Evolutionary conservation across 345 rosid species (phyloP), one percentile per base, ranked within the genome.

Genomic region (Ceriops tagal): DNA sequence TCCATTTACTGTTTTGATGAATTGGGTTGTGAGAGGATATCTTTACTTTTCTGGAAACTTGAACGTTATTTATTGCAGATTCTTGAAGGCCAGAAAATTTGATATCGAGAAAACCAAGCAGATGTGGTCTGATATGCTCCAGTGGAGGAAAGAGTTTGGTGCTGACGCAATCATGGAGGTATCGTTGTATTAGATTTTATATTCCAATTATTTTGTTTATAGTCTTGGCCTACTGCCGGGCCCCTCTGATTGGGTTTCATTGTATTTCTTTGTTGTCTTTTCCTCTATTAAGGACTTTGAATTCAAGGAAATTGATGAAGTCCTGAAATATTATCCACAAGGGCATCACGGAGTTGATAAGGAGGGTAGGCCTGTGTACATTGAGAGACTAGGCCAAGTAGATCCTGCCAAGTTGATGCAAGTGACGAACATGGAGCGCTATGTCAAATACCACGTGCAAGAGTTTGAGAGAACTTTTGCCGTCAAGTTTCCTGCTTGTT

Each of bases 321-420:
- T 93, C 58, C 34, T 83, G 85, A 70, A 86, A 71, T 74, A 83
- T 69, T 93, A 93, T 75, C 97, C 98, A 7, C 98, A 91, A 77
- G 98, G 98, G 47, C 84, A 93, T 79, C 98, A 93, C 56, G 98
- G 98, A 56, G 85, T 91, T 68, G 98, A 91, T 58, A 93, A 83
- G 73, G 98, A 93, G 2, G 98, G 98, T 43, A 80, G 92, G n/a
- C 98, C 98, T 0, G 86, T 91, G 62, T 93, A 93, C 75, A 86
- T 92, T 56, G 99, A 93, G 85, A 88, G 87, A 75, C 74, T 93
- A 46, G 97, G 99, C 64, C 83, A 62, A 80, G 96, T 90, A 20
- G 99, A 93, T 70, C 77, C 97, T 65, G 78, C 74, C 74, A 95
- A 92, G 87, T 83, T 95, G 78, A 58, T 95, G 97, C 97, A 95